Conservation (phyloP, 495 filamentous ascomycete species). For the Terfezia claveryi region DNA sequence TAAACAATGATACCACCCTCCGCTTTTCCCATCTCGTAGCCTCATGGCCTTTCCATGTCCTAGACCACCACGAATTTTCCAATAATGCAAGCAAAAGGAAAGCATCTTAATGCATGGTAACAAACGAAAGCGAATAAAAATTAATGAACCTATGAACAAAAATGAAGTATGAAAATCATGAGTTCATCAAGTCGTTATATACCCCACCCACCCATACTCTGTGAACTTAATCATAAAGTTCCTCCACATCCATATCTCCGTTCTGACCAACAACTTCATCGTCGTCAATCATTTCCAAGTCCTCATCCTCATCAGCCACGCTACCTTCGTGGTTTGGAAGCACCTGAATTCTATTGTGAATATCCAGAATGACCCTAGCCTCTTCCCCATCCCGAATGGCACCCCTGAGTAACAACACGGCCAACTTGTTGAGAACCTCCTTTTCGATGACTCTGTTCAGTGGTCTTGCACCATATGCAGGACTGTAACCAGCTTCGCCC, state of each 20-base stretch:
- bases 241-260: conserved; percentile 42
- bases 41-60: no score
- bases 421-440: conserved; percentile 82
- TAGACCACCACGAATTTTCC: no score
- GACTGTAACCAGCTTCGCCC: conserved; percentile 70
- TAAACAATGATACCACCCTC: no score
- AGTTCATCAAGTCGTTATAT: no score
- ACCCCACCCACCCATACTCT: background rate
- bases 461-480: conserved; percentile 80
- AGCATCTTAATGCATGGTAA: no score
- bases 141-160: no score
- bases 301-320: conserved; percentile 38
- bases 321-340: conserved; percentile 58
- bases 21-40: no score
- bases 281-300: conserved; percentile 51
- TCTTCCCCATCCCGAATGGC: conserved; percentile 64
- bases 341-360: conserved; percentile 45
- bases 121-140: no score
- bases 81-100: no score
- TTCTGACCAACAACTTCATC: conserved; percentile 39
- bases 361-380: conserved; percentile 52
- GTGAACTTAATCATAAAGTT: conserved; percentile 38
- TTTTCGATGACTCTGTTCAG: conserved; percentile 77
- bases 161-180: no score
- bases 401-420: conserved; percentile 70